A percentile compares a stretch with the other conserved stretches of the same genome.
These are phyloP conservation scores for Cardiospermum halicacabum DNA, from an alignment of 345 rosid genomes.

Conservation along the genomic window DNA sequence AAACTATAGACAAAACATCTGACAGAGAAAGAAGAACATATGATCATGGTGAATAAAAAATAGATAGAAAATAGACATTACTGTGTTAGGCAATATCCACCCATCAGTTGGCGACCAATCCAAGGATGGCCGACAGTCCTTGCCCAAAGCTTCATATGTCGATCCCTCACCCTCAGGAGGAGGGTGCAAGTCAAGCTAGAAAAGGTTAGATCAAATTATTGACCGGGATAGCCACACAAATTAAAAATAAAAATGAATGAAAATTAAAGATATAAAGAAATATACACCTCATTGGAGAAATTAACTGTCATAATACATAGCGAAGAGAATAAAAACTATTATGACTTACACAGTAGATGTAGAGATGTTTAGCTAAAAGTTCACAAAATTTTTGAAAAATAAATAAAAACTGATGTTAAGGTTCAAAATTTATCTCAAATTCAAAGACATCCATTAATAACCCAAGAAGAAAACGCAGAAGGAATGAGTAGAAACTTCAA, in stretches of 20 bases:
- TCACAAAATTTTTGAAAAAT: background rate
- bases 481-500: background rate
- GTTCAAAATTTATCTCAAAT: background rate
- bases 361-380: background rate
- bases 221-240: background rate
- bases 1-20: background rate
- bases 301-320: background rate
- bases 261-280: background rate
- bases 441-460: background rate
- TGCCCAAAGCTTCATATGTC: slow-evolving; percentile 31
- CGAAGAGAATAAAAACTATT: background rate
- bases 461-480: background rate
- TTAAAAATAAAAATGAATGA: no score
- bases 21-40: background rate
- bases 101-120: slow-evolving; percentile 53
- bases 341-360: background rate
- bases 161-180: slow-evolving; percentile 58
- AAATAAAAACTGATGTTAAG: background rate
- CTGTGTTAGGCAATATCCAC: slow-evolving; percentile 39
- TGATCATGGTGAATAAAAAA: background rate
- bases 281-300: background rate
- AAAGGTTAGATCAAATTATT: slow-evolving; percentile 1
- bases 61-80: slow-evolving; percentile 13
- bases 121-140: slow-evolving; percentile 59
- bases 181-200: slow-evolving; percentile 45